Conservation (phyloP, 1,284 basidiomycete genomes). For the Cryptococcus depauperatus region DNA sequence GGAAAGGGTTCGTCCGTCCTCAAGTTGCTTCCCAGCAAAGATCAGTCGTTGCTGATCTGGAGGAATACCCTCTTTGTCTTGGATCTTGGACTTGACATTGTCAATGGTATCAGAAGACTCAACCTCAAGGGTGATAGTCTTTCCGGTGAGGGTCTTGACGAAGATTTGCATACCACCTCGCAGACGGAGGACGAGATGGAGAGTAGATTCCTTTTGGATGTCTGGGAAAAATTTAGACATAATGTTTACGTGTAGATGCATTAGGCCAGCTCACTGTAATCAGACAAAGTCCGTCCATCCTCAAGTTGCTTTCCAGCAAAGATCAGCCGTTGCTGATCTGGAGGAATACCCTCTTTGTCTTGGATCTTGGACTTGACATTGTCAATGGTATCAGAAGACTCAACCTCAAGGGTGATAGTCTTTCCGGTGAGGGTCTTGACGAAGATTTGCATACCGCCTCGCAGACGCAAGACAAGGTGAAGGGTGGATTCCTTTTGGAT, state of each 20-base stretch:
- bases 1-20: constrained; percentile 76
- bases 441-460: constrained; percentile 74
- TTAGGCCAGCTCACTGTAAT: constrained; percentile 48
- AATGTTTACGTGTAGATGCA: not conserved
- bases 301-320: constrained; percentile 26
- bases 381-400: constrained; percentile 75
- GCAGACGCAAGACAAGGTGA: constrained; percentile 91
- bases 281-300: constrained; percentile 81
- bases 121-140: constrained; percentile 87
- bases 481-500: constrained; percentile 98
- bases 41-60: constrained; percentile 65
- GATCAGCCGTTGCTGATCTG: constrained; percentile 61
- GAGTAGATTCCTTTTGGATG: constrained; percentile 97
- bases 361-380: constrained; percentile 76
- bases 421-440: constrained; percentile 47
- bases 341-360: constrained; percentile 60
- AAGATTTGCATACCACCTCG: constrained; percentile 93
- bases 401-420: constrained; percentile 51
- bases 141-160: constrained; percentile 64
- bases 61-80: constrained; percentile 60
- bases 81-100: constrained; percentile 53
- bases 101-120: constrained; percentile 86
- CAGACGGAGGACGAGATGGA: constrained; percentile 92
- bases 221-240: constrained; percentile 37
- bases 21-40: constrained; percentile 27